Conservation (phyloP, 805 yeast genomes). For the Pichia californica region DNA sequence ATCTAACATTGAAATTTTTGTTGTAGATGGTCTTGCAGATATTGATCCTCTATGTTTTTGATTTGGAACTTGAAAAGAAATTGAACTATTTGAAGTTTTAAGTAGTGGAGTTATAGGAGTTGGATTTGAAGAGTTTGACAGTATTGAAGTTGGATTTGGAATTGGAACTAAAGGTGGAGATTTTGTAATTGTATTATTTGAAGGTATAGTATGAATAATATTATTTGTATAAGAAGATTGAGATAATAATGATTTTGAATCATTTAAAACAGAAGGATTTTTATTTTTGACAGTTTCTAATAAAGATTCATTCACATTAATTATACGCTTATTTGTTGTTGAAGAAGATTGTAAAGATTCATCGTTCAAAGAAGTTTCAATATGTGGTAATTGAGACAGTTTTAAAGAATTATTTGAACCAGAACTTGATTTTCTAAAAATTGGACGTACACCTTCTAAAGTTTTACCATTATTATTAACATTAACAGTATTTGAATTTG, state of each 20-base stretch:
- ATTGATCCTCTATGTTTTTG: slow-evolving; percentile 51
- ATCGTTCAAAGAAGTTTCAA: slow-evolving; percentile 7
- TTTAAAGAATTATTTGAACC: slow-evolving; percentile 7
- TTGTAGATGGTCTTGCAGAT: slow-evolving; percentile 44
- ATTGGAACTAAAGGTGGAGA: neutral
- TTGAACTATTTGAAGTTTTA: slow-evolving; percentile 22
- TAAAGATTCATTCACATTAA: slow-evolving; percentile 9
- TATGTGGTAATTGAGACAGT: slow-evolving; percentile 13
- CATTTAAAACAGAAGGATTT: neutral
- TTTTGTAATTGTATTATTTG: neutral
- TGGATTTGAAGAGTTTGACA: slow-evolving; percentile 6
- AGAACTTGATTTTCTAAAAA: slow-evolving; percentile 5
- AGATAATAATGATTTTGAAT: neutral
- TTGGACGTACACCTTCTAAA: slow-evolving; percentile 8
- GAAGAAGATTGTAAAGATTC: no score
- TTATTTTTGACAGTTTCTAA: slow-evolving; percentile 1
- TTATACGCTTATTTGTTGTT: neutral
- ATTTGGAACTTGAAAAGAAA: slow-evolving; percentile 43
- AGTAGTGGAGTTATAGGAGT: slow-evolving; percentile 12
- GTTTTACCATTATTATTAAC: neutral
- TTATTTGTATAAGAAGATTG: neutral
- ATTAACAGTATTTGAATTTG: neutral
- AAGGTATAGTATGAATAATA: neutral
- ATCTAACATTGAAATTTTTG: slow-evolving; percentile 22
- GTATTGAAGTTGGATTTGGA: slow-evolving; percentile 7